These are phyloP conservation scores for Botryotinia globosa DNA, from an alignment of 2,329 filamentous ascomycete genomes.

Conservation along the genomic window DNA sequence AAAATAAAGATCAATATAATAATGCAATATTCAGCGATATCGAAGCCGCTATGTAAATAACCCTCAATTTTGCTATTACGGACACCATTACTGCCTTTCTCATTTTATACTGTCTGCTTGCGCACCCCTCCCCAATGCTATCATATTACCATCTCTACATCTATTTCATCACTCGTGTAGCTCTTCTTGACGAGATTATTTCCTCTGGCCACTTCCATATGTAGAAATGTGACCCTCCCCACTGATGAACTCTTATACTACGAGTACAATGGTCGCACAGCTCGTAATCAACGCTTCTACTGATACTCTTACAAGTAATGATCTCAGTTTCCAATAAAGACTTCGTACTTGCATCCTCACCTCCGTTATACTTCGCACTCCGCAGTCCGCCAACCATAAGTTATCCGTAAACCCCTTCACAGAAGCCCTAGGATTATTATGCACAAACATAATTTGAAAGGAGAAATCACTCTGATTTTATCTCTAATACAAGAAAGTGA, in stretches of 20 bases:
- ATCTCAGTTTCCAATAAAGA: not conserved
- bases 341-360: not conserved
- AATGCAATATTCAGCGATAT: not conserved
- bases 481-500: not conserved
- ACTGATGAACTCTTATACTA: not conserved
- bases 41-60: not conserved
- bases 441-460: not conserved
- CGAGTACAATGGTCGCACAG: not conserved
- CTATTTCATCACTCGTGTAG: not conserved
- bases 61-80: not conserved
- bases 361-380: not conserved
- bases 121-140: too few relatives aligned
- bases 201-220: not conserved
- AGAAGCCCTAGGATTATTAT: not conserved
- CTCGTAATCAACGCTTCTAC: not conserved
- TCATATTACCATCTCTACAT: not conserved
- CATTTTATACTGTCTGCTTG: too few relatives aligned
- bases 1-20: not conserved
- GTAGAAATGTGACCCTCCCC: too few relatives aligned
- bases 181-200: not conserved
- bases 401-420: too few relatives aligned
- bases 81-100: not conserved
- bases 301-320: rapidly evolving
- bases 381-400: rapidly evolving
- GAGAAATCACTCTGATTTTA: not conserved